phyloP scores from a whole-genome alignment of 768 basidiomycete genomes.

The Leccinum disarticulatum region DNA sequence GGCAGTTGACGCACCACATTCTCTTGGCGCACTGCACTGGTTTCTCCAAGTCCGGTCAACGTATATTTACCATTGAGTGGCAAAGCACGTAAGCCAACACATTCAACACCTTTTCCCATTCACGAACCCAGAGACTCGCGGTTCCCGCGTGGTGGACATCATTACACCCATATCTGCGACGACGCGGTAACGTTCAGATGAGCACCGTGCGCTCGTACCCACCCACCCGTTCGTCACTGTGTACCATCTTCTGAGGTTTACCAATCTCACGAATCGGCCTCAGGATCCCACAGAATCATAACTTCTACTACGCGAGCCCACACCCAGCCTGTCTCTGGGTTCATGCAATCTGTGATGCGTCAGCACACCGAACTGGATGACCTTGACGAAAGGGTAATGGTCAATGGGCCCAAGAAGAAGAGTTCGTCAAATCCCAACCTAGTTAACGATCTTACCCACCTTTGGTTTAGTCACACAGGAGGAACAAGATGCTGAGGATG shows the following conservation, averaged over 20 bases:
- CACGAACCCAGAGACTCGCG: constrained; percentile 7
- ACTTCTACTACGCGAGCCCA: constrained; percentile 11
- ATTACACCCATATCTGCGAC: not conserved
- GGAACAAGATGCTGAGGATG: constrained; percentile 51
- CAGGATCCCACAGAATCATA: constrained; percentile 17
- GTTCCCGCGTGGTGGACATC: constrained; percentile 3
- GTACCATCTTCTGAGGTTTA: not conserved
- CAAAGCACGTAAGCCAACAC: not conserved
- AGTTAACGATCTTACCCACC: not conserved
- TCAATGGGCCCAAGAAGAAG: constrained; percentile 13
- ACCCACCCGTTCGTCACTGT: constrained; percentile 5
- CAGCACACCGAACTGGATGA: constrained; percentile 5
- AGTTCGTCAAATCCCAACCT: constrained; percentile 13
- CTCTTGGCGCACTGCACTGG: constrained; percentile 20
- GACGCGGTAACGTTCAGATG: constrained; percentile 8
- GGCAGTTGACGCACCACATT: not conserved
- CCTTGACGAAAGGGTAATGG: constrained; percentile 16
- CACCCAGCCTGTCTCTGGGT: constrained; percentile 22
- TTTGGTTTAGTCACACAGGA: constrained; percentile 41
- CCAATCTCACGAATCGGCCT: constrained; percentile 1
- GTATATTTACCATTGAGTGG: constrained; percentile 5
- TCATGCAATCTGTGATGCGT: constrained; percentile 25
- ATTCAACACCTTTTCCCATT: not conserved
- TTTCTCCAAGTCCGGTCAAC: not conserved
- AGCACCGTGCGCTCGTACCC: constrained; percentile 10